phyloP scores from a whole-genome alignment of 257 asterid genomes.

The Solanum paucissectum region DNA sequence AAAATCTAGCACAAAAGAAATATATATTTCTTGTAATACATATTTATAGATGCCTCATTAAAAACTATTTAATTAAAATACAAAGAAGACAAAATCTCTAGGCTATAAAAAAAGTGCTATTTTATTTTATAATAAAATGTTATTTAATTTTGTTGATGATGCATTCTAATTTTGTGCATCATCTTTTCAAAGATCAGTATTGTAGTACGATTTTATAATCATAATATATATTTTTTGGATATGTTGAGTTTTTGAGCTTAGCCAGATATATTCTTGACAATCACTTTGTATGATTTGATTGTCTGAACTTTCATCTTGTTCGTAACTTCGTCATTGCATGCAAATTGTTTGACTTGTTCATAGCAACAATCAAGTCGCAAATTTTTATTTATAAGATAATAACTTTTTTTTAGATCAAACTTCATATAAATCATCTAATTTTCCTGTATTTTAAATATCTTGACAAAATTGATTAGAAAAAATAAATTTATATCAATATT shows the following conservation, averaged over 20 bases:
- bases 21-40: too few relatives aligned
- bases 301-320: too few relatives aligned
- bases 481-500: too few relatives aligned
- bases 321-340: neutral
- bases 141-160: neutral
- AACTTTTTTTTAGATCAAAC: too few relatives aligned
- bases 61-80: neutral
- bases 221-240: neutral
- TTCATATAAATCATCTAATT: too few relatives aligned
- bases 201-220: neutral
- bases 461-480: too few relatives aligned
- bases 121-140: neutral
- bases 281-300: fast-evolving
- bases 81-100: neutral
- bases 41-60: neutral
- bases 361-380: neutral
- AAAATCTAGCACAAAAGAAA: neutral
- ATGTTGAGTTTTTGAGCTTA: neutral
- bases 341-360: neutral
- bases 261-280: neutral
- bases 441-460: too few relatives aligned
- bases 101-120: neutral
- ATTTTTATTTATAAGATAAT: too few relatives aligned
- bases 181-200: fast-evolving
- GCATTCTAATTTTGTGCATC: too few relatives aligned